phyloP scores from a whole-genome alignment of 2,329 filamentous ascomycete species.

The Fusarium sp. region DNA sequence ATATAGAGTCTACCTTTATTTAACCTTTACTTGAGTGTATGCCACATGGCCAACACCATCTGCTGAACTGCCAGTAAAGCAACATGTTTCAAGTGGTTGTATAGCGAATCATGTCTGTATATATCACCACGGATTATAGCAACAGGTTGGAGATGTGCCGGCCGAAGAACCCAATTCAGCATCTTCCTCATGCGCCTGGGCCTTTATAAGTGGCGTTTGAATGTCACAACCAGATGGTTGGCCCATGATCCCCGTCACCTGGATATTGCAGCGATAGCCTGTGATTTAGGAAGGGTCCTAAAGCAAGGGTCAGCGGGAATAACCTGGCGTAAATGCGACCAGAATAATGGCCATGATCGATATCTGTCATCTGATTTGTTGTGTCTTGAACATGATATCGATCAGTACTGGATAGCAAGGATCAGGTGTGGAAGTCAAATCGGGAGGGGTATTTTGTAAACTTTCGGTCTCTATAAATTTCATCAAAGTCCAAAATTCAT shows the following conservation, averaged over 20 bases:
- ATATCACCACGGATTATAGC: conserved; percentile 12
- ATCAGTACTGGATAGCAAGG: not conserved
- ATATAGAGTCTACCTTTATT: conserved; percentile 2
- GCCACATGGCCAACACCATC: not conserved
- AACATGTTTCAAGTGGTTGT: conserved; percentile 17
- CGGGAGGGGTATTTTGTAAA: too few species aligned
- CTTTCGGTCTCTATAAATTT: too few species aligned
- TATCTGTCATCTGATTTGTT: conserved; percentile 18
- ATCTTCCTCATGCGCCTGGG: conserved; percentile 6
- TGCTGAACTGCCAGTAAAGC: not conserved
- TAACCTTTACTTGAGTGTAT: not conserved
- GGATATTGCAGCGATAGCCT: not conserved
- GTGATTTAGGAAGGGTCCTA: not conserved
- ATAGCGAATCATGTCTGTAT: conserved; percentile 4
- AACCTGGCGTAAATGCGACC: not conserved
- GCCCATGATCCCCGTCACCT: conserved; percentile 6
- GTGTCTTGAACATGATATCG: not conserved
- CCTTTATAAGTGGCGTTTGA: not conserved
- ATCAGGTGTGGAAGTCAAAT: not conserved
- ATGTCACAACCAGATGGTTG: conserved; percentile 15
- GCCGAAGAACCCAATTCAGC: conserved; percentile 1
- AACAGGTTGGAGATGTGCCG: not conserved
- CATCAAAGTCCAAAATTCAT: too few species aligned
- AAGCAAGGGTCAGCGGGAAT: not conserved
- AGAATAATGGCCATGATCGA: not conserved